Percentiles rank a stretch among this genome's conserved stretches.
Conservation (phyloP, 1,139 yeast species). For the Arxiozyma bovina region DNA sequence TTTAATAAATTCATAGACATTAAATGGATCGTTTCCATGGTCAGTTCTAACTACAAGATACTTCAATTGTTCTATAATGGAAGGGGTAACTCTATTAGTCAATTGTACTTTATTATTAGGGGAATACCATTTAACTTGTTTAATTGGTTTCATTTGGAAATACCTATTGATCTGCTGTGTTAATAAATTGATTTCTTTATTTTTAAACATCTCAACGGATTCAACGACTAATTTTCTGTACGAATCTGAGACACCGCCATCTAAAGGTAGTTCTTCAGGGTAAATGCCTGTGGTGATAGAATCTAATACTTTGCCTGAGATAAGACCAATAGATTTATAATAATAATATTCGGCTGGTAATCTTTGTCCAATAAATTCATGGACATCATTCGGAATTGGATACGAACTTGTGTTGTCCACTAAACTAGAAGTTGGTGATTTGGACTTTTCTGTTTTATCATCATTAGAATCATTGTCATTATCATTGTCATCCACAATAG, state of each 20-base stretch:
- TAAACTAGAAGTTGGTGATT: neutral
- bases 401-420: neutral
- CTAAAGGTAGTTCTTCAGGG: slow-evolving; percentile 62
- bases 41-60: slow-evolving; percentile 33
- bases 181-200: slow-evolving; percentile 56
- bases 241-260: slow-evolving; percentile 50
- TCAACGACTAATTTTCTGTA: slow-evolving; percentile 49
- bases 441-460: neutral
- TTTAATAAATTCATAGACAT: slow-evolving; percentile 23
- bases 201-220: slow-evolving; percentile 42
- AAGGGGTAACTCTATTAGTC: slow-evolving; percentile 46
- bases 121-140: slow-evolving; percentile 53
- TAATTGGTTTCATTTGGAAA: slow-evolving; percentile 67
- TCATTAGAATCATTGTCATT: neutral
- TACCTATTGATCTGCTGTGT: slow-evolving; percentile 75
- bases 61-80: slow-evolving; percentile 35
- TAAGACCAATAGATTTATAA: slow-evolving; percentile 70
- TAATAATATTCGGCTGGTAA: slow-evolving; percentile 81
- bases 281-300: slow-evolving; percentile 59
- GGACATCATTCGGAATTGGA: slow-evolving; percentile 61
- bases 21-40: slow-evolving; percentile 19
- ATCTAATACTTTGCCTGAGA: slow-evolving; percentile 57
- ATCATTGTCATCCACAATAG: neutral
- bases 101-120: slow-evolving; percentile 39
- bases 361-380: slow-evolving; percentile 75